These are phyloP conservation scores for Boletus subparvulus DNA, from an alignment of 768 basidiomycete species.

Conservation along the genomic window DNA sequence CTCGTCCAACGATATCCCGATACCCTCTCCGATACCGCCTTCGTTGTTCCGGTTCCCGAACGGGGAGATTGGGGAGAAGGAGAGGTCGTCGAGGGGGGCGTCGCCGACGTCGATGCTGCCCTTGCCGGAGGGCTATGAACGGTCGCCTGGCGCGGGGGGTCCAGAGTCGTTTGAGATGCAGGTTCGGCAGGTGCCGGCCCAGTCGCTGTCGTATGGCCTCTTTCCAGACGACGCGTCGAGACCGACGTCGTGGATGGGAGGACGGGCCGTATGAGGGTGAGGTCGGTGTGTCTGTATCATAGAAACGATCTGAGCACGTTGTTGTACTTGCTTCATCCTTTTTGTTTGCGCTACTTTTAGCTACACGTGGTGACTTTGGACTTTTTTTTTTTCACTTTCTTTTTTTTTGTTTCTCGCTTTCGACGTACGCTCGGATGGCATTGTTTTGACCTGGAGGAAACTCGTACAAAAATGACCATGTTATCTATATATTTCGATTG, in stretches of 20 bases:
- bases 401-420: too few relatives aligned
- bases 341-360: too few relatives aligned
- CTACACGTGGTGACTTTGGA: too few relatives aligned
- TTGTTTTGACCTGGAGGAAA: too few relatives aligned
- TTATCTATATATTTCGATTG: too few relatives aligned
- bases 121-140: background rate
- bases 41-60: constrained; percentile 46
- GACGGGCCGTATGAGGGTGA: constrained; percentile 13
- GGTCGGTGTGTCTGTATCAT: constrained; percentile 15
- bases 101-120: constrained; percentile 8
- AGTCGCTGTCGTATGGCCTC: too few relatives aligned
- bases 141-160: background rate
- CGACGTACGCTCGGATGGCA: too few relatives aligned
- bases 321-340: constrained; percentile 27
- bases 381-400: too few relatives aligned
- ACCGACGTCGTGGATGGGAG: constrained; percentile 18
- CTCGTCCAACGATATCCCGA: constrained; percentile 50
- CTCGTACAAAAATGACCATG: too few relatives aligned
- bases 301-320: constrained; percentile 17
- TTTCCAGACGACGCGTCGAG: background rate
- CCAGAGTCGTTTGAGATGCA: constrained; percentile 42
- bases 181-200: constrained; percentile 19
- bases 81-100: constrained; percentile 8
- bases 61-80: constrained; percentile 44
- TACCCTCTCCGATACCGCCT: constrained; percentile 58